Base-by-base conservation (phyloP, 345 rosid species). In the Orychophragmus violaceus region DNA sequence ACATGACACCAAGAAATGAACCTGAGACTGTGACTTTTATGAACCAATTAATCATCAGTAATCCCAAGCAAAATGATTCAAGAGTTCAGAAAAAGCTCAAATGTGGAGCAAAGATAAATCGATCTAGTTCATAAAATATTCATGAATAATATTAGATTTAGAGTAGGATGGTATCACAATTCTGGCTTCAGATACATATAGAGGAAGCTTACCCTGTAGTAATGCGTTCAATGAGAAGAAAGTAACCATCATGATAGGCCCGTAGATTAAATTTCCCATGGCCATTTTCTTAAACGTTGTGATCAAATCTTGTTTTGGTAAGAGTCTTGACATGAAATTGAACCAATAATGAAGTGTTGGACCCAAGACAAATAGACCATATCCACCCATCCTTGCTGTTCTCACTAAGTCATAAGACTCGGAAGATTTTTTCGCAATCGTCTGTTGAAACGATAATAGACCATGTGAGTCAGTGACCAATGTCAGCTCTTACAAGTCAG, bases 311-410 rank as follows among this genome's bases (percentile, higher is more conserved):
- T 72, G 78, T 72, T 82, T 83, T 0, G 98, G 96, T 30, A 90
- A 83, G 45, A 66, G 68, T 53, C 72, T 83, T 5, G 96, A 88
- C 84, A 93, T 63, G 51, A 85, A 80, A 69, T 80, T 87, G 83
- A 90, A 90, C 97, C 92, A 88, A 54, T 77, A 82, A 67, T 88
- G 95, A 65, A 90, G 79, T 0, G 95, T 71, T 39, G 96, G 96
- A 74, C 98, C 97, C 39, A 90, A 63, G 19, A 93, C 37, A 66
- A 81, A 14, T 76, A 85, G 7, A 59, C 94, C 98, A 72, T 90
- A 90, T 75, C 87, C 94, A 25, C 76, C 92, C 98, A 88, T 86
- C 23, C 97, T 84, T 12, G 63, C 62, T 33, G 90, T 86, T 79
- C 98, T 84, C 80, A 68, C 74, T 42, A 86, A 66, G 69, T 93